Conservation (phyloP, 106 monocot genomes). For the Platanthera guangdongensis region DNA sequence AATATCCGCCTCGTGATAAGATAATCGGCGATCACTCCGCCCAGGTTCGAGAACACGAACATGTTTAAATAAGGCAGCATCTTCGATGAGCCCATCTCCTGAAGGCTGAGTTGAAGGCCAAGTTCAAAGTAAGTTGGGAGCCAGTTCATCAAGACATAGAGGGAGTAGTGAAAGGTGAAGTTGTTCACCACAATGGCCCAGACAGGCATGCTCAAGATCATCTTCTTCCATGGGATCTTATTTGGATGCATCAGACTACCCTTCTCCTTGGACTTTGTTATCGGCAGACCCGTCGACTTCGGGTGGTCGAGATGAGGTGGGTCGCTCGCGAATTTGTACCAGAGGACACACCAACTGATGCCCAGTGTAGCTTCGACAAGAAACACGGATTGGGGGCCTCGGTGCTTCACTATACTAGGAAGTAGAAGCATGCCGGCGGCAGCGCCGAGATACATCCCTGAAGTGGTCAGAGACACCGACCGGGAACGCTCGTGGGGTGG, state of each 20-base stretch:
- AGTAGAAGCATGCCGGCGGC: slow-evolving; percentile 75
- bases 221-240: slow-evolving; percentile 79
- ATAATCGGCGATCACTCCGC: slow-evolving; percentile 70
- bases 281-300: slow-evolving; percentile 43
- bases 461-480: slow-evolving; percentile 89
- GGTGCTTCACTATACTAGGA: slow-evolving; percentile 59
- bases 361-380: slow-evolving; percentile 69
- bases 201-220: slow-evolving; percentile 68
- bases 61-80: slow-evolving; percentile 94
- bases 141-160: slow-evolving; percentile 98
- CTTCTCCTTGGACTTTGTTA: slow-evolving; percentile 40
- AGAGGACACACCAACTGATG: slow-evolving; percentile 57
- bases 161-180: slow-evolving; percentile 91
- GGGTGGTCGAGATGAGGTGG: slow-evolving; percentile 41
- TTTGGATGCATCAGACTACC: slow-evolving; percentile 9
- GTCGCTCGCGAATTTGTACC: slow-evolving; percentile 71
- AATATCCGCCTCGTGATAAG: slow-evolving; percentile 63
- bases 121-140: slow-evolving; percentile 85
- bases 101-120: slow-evolving; percentile 74
- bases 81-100: slow-evolving; percentile 92
- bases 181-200: slow-evolving; percentile 92
- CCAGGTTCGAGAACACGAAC: slow-evolving; percentile 90
- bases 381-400: slow-evolving; percentile 76
- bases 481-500: slow-evolving; percentile 90
- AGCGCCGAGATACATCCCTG: slow-evolving; percentile 95